Evolutionary conservation across 169 alveolate species (phyloP).

Genomic region (Babesia gibsoni): DNA sequence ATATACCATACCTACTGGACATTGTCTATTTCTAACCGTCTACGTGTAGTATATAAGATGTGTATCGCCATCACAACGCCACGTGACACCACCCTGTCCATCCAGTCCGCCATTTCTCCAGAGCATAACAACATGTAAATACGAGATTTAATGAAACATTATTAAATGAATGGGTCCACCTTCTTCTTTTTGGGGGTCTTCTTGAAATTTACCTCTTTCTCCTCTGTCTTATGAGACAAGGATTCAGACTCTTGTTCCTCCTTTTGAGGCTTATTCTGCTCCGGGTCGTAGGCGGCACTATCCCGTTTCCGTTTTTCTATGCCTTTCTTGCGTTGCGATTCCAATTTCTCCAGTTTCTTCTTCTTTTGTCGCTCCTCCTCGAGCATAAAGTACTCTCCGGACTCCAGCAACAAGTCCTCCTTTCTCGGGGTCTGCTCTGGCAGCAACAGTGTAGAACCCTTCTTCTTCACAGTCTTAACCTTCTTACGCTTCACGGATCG

Average conservation of each 20-base stretch:
- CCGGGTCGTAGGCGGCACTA: conserved; percentile 33
- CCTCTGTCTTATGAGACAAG: neutral
- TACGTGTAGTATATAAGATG: too few relatives aligned
- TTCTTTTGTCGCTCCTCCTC: conserved; percentile 69
- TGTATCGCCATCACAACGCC: neutral
- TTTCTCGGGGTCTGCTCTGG: conserved; percentile 89
- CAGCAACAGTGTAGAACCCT: conserved; percentile 84
- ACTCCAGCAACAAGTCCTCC: conserved; percentile 94
- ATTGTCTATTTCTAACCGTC: neutral
- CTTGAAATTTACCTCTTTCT: neutral
- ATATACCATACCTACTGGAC: conserved; percentile 37
- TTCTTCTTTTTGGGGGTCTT: conserved; percentile 18
- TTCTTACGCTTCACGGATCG: conserved; percentile 88
- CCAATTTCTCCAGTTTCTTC: conserved; percentile 26
- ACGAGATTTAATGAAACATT: neutral
- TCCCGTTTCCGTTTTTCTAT: conserved; percentile 28
- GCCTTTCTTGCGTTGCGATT: conserved; percentile 43
- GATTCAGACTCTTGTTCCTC: neutral
- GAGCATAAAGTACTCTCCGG: conserved; percentile 95
- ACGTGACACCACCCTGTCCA: neutral
- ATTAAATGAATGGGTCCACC: neutral
- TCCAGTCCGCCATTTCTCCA: neutral
- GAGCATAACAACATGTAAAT: neutral
- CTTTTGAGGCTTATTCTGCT: conserved; percentile 3
- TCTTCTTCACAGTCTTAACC: conserved; percentile 80